A percentile compares a stretch with the other conserved stretches of the same genome.
Conservation (phyloP, 2,329 filamentous ascomycete species). For the Thielaviopsis punctulata region DNA sequence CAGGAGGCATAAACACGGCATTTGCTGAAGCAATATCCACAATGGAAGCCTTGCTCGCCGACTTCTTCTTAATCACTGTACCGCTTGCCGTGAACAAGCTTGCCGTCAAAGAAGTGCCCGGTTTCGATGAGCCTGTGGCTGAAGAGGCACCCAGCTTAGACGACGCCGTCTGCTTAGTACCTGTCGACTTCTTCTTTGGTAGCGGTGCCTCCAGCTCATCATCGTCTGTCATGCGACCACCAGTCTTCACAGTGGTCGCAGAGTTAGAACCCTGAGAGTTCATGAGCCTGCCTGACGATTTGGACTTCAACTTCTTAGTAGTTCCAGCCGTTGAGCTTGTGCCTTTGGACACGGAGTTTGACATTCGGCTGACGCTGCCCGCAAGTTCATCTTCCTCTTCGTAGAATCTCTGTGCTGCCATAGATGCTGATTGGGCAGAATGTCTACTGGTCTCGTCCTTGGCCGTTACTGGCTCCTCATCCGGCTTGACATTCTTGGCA, state of each 20-base stretch:
- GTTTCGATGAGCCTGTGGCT: too few relatives aligned
- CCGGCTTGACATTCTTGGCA: slow-evolving; percentile 25
- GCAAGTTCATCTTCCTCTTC: slow-evolving; percentile 20
- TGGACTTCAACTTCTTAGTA: slow-evolving; percentile 14
- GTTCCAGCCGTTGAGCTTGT: slow-evolving; percentile 13
- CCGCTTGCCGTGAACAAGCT: neutral
- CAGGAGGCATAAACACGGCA: neutral
- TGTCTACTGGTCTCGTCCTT: neutral
- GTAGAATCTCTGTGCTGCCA: neutral
- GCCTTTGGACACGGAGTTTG: slow-evolving; percentile 25
- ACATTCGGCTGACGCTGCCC: slow-evolving; percentile 25
- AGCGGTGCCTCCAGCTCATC: neutral
- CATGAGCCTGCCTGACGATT: slow-evolving; percentile 13
- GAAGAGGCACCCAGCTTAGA: neutral
- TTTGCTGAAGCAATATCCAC: neutral
- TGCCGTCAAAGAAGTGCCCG: too few relatives aligned
- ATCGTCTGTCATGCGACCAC: neutral
- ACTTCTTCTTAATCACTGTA: neutral
- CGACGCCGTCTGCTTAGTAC: neutral
- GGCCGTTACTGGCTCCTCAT: slow-evolving; percentile 2
- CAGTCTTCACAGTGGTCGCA: slow-evolving; percentile 3
- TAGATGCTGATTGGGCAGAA: neutral
- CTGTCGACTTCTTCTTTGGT: slow-evolving; percentile 4
- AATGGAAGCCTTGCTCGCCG: neutral
- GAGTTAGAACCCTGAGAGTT: slow-evolving; percentile 9